These are phyloP conservation scores for Dothistroma septosporum DNA, from an alignment of 2,329 filamentous ascomycete species.

Conservation along the genomic window DNA sequence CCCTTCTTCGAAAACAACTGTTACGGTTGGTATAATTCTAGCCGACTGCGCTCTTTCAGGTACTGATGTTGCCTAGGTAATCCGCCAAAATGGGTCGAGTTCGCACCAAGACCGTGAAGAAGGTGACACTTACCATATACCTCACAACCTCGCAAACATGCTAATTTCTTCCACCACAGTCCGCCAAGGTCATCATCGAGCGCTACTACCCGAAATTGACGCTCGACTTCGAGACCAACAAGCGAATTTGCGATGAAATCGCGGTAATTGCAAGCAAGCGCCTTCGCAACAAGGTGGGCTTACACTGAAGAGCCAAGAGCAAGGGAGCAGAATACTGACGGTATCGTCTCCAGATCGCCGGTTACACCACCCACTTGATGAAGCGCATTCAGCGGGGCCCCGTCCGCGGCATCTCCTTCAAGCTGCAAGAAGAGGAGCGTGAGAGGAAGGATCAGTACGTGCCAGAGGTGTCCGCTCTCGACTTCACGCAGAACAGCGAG, in stretches of 20 bases:
- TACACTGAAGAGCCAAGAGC: not conserved
- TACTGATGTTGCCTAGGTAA: constrained; percentile 17
- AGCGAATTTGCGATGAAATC: constrained; percentile 99
- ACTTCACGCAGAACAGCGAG: constrained; percentile 94
- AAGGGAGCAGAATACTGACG: not conserved
- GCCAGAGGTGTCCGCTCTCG: constrained; percentile 95
- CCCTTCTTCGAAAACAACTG: no score
- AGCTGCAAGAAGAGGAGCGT: constrained; percentile 99
- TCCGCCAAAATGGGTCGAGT: constrained; percentile 54
- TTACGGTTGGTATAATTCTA: no score
- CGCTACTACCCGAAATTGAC: constrained; percentile 91
- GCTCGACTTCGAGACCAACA: constrained; percentile 99
- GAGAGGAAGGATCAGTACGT: constrained; percentile 99
- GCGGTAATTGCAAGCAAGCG: constrained; percentile 99
- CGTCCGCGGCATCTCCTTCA: constrained; percentile 99
- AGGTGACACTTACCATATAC: no score
- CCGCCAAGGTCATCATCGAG: constrained; percentile 99
- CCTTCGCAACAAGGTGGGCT: constrained; percentile 90
- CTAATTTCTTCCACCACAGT: no score
- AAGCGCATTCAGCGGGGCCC: constrained; percentile 99
- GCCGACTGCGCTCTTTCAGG: no score
- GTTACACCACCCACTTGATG: constrained; percentile 96
- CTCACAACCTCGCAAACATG: no score
- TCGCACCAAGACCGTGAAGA: no score
- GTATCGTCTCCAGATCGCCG: constrained; percentile 66